Base-by-base conservation (phyloP, 495 filamentous ascomycete species). In the Diplogelasinospora grovesii region DNA sequence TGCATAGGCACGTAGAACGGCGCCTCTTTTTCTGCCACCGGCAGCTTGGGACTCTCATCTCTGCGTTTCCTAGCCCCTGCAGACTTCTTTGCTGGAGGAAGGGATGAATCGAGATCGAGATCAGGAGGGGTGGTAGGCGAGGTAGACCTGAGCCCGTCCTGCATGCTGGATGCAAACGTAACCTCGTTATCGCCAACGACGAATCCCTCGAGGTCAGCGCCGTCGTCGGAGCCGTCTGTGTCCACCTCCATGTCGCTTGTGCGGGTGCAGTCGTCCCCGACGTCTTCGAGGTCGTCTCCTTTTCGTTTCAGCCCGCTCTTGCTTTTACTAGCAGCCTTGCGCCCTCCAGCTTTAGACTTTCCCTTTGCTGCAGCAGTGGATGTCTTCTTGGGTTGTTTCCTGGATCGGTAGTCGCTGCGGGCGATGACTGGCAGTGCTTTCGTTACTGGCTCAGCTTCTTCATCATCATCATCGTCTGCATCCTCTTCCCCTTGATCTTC, bases 241-340 rank as follows among this genome's bases (percentile, higher is more conserved):
- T 63, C 50, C n/a, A n/a, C n/a, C 8, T 66, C 60, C 20, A 72
- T 42, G 42, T 73, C 68, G 45, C 64, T 68, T 0, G 68, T 68
- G n/a, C 67, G 59, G 6, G 48, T 61, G 47, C 69, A 73, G 42
- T 68, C 66, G 41, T 73, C 69, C 7, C 69, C 69, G 31, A 62
- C 31, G 24, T 73, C 69, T 11, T 66, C 63, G 22, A 62, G 54
- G 23, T 61, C 50, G 36, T 65, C 61, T 37, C 61, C 52, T 5
- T 11, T 36, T 5, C 38, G 36, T 30, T 41, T 53, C 20, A 35
- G 26, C 5, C 28, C 14, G 10, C 28, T 36, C 16, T 36, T 5
- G 20, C 11, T n/a, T 7, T 39, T 46, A 22, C 41, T 52, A 29
- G 47, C 52, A 20, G 46, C 22, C 19, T 42, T 48, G 19, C 35